These are phyloP conservation scores for Viola pubescens DNA, from an alignment of 441 rosid species.

Conservation along the genomic window DNA sequence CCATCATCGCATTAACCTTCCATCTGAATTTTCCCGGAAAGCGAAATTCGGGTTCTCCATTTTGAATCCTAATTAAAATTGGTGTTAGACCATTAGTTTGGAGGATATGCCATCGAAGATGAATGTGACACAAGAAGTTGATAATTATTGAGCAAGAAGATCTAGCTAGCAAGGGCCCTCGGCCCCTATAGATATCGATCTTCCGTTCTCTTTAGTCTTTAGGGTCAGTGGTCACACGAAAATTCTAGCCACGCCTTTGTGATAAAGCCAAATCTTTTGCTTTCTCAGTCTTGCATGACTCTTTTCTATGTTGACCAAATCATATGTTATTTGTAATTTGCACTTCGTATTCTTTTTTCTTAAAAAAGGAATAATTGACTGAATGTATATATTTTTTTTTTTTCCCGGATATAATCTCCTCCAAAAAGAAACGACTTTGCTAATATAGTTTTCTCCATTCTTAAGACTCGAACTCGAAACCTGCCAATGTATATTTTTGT, in stretches of 20 bases:
- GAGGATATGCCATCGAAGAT: not conserved
- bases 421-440: too few species aligned
- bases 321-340: too few species aligned
- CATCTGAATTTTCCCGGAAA: constrained; percentile 9
- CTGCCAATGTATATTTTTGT: too few species aligned
- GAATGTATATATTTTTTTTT: too few species aligned
- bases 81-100: too few species aligned
- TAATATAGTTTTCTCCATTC: too few species aligned
- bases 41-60: constrained; percentile 15
- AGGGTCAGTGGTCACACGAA: not conserved
- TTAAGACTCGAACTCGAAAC: too few species aligned
- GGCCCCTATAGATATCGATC: too few species aligned
- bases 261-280: not conserved
- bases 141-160: not conserved
- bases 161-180: not conserved
- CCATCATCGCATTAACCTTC: not conserved
- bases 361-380: too few species aligned
- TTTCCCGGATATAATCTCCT: too few species aligned
- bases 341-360: too few species aligned
- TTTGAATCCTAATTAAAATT: constrained; percentile 19
- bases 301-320: not conserved
- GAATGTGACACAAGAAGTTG: constrained; percentile 5
- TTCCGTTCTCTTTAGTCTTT: not conserved
- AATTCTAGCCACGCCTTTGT: not conserved
- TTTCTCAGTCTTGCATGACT: not conserved